Evolutionary conservation across 2,329 filamentous ascomycete genomes (phyloP).

Genomic region (Ophiostoma sp.): DNA sequence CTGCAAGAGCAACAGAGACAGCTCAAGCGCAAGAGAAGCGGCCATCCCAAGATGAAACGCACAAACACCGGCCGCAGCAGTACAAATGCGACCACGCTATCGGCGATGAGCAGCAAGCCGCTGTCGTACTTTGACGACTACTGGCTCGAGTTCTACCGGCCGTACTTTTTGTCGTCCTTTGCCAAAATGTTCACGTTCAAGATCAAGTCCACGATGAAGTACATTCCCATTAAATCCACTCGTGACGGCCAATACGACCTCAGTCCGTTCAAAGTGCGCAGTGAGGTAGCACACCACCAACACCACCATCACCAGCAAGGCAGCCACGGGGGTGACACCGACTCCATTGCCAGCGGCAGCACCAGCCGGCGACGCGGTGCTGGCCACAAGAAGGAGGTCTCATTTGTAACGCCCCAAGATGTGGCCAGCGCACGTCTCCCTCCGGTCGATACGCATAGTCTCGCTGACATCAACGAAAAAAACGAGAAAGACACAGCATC

Average conservation of each 20-base stretch:
- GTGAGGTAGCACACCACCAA: conserved; percentile 35
- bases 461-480: conserved; percentile 10
- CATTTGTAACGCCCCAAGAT: conserved; percentile 58
- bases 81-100: conserved; percentile 18
- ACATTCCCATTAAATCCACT: conserved; percentile 68
- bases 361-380: conserved; percentile 4
- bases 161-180: conserved; percentile 79
- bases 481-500: conserved; percentile 34
- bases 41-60: neutral
- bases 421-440: conserved; percentile 29
- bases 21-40: conserved; percentile 10
- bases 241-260: conserved; percentile 72
- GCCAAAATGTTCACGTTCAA: conserved; percentile 88
- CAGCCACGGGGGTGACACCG: conserved; percentile 62
- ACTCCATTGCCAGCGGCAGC: conserved; percentile 52
- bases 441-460: conserved; percentile 19
- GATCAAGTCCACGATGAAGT: conserved; percentile 83
- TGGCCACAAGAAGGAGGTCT: conserved; percentile 59
- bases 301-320: conserved; percentile 55
- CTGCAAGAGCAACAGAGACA: conserved; percentile 15
- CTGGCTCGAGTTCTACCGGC: conserved; percentile 95
- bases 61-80: neutral
- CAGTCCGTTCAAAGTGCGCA: conserved; percentile 80
- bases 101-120: conserved; percentile 37
- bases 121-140: conserved; percentile 78